Percentiles rank a stretch among this genome's conserved stretches.
phyloP scores from a whole-genome alignment of 495 filamentous ascomycete genomes.

The Podospora pseudocomata region DNA sequence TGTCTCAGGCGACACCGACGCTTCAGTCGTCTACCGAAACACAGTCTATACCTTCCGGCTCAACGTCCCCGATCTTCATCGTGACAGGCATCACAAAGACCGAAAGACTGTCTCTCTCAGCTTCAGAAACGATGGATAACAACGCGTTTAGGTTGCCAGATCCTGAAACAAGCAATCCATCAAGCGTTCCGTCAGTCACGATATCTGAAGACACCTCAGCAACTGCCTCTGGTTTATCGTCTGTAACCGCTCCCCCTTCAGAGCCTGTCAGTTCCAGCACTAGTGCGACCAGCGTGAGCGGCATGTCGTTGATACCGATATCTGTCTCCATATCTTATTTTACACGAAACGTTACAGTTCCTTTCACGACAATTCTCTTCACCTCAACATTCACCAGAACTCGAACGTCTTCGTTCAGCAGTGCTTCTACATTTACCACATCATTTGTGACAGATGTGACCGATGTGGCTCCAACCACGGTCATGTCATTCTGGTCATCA shows the following conservation, averaged over 20 bases:
- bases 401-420: constrained; percentile 6
- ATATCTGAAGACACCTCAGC: not conserved
- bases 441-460: constrained; percentile 12
- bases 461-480: not conserved
- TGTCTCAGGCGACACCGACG: not conserved
- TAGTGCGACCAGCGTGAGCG: not conserved
- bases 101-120: not conserved
- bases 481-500: constrained; percentile 8
- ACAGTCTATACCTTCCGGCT: not conserved
- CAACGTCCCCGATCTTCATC: not conserved
- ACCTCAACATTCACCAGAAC: constrained; percentile 14
- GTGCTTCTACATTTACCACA: constrained; percentile 3
- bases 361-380: constrained; percentile 7
- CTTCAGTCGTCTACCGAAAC: not conserved
- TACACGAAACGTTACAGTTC: constrained; percentile 17
- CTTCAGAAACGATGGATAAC: not conserved
- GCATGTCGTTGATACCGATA: constrained; percentile 9
- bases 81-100: not conserved
- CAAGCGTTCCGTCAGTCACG: not conserved
- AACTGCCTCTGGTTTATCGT: not conserved
- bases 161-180: not conserved
- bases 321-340: constrained; percentile 14
- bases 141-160: not conserved
- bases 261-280: not conserved
- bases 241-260: not conserved